These are phyloP conservation scores for Ascoidea tarda DNA, from an alignment of 805 yeast species.

Conservation along the genomic window DNA sequence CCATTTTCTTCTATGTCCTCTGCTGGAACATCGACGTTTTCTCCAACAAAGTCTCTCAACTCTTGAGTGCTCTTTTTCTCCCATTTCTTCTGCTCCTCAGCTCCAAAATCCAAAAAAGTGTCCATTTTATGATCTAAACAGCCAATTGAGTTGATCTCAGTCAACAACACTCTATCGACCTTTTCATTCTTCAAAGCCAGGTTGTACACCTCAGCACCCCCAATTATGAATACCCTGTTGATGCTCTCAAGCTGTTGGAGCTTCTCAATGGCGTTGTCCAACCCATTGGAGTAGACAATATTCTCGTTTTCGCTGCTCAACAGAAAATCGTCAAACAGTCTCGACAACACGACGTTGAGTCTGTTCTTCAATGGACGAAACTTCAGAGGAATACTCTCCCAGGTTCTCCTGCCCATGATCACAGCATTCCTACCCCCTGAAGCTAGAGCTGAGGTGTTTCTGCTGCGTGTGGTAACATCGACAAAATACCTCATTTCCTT, in stretches of 20 bases:
- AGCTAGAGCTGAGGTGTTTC: conserved; percentile 14
- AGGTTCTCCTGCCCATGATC: conserved; percentile 91
- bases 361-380: conserved; percentile 77
- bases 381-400: conserved; percentile 81
- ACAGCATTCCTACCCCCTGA: conserved; percentile 48
- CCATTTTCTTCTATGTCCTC: conserved; percentile 29
- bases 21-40: conserved; percentile 13
- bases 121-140: conserved; percentile 40
- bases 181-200: conserved; percentile 28
- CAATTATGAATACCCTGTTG: conserved; percentile 68
- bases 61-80: conserved; percentile 18
- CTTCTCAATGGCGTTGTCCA: conserved; percentile 26
- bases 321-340: conserved; percentile 18
- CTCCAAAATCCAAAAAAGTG: conserved; percentile 35
- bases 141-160: conserved; percentile 37
- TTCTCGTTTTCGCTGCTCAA: conserved; percentile 9
- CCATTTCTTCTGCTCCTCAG: conserved; percentile 19
- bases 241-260: conserved; percentile 19
- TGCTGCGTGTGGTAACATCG: conserved; percentile 42
- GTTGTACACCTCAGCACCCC: conserved; percentile 82
- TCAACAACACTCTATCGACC: conserved; percentile 47
- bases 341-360: conserved; percentile 60
- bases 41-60: conserved; percentile 25
- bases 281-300: conserved; percentile 25
- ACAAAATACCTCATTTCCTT: conserved; percentile 80